Evolutionary conservation across 2,329 filamentous ascomycete species (phyloP), one percentile per base, ranked within the genome.

Genomic region (Paracamarosporium sp.): DNA sequence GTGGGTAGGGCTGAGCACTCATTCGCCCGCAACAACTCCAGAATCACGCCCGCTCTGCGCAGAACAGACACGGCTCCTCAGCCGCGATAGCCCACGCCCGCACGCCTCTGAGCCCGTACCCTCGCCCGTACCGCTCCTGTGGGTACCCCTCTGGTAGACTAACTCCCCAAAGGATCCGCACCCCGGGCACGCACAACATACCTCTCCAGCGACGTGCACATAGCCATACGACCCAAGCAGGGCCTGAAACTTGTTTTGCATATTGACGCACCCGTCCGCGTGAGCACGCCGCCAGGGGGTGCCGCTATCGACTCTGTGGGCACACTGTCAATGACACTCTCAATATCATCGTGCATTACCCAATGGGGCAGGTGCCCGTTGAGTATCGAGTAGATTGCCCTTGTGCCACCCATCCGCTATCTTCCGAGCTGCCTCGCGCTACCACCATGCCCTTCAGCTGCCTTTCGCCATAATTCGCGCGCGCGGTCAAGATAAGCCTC

Each of bases 1-100:
- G 68, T 67, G 67, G 67, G 67, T 71, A 72, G 62, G 69, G 70
- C 70, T 73, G 71, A 69, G n/a, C 25, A 57, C 35, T 65, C 64
- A 63, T 70, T 72, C 63, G 71, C 47, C 53, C 54, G 46, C 13
- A 31, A 54, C 38, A 31, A 30, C 56, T 31, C 46, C 25, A 51
- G 35, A 43, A 58, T n/a, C n/a, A n/a, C n/a, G n/a, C n/a, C n/a
- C n/a, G n/a, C n/a, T n/a, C n/a, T n/a, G n/a, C n/a, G n/a, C n/a
- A n/a, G n/a, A n/a, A n/a, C n/a, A n/a, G n/a, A n/a, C n/a, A n/a
- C n/a, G n/a, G n/a, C n/a, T n/a, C n/a, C n/a, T n/a, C 48, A 51
- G 35, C 48, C 48, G 48, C 48, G 48, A 51, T 51, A 51, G 35
- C 48, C 48, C 48, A 30, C 36, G 25, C 24, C 48, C 48, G 27